Base-by-base conservation (phyloP, 2,329 filamentous ascomycete species). In the Rhexocercosporidium sp. region DNA sequence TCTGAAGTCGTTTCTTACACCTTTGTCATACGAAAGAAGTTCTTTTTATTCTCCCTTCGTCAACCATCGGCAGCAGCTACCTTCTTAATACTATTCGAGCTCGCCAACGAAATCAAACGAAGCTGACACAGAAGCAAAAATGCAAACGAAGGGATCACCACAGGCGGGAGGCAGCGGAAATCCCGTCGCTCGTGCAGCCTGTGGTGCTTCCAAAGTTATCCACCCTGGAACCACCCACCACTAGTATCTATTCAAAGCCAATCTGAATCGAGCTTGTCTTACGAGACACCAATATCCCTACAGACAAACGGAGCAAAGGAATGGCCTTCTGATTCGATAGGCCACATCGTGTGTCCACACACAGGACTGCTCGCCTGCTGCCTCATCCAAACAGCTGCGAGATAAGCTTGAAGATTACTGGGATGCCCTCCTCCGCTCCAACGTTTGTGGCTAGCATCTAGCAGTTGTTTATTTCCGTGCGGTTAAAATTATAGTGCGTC, bases 161-260 rank as follows among this genome's bases (percentile, higher is more conserved):
- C 65, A 69, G 65, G 46, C 70, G 70, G 69, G 64, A 66, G 62
- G 65, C 9, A 64, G 61, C 71, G 70, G 70, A 56, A 69, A 62
- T 70, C 64, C 69, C 70, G 71, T 66, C 54, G 47, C 66, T 67
- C 37, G 53, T 69, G 68, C 66, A 69, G 60, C 44, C 29, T 60
- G 20, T 34, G 25, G 56, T 39, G 22, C 34, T 51, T 25, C 39
- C 39, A 49, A n/a, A 54, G 18, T 29, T 39, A 27, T 18, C 59
- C 59, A 31, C 25, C 39, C 41, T 12, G 4, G 12, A 12, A 12
- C 12, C 12, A n/a, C 37, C 54, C 39, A 34, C n/a, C 27, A 31
- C 27, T 34, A 54, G 3, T 41, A 39, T 34, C 12, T 22, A 27
- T 25, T 59, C 37, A 37, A 25, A 25, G 41, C 64, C 65, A 65